These are phyloP conservation scores for Boletus insuetus DNA, from an alignment of 768 basidiomycete genomes.

Conservation along the genomic window DNA sequence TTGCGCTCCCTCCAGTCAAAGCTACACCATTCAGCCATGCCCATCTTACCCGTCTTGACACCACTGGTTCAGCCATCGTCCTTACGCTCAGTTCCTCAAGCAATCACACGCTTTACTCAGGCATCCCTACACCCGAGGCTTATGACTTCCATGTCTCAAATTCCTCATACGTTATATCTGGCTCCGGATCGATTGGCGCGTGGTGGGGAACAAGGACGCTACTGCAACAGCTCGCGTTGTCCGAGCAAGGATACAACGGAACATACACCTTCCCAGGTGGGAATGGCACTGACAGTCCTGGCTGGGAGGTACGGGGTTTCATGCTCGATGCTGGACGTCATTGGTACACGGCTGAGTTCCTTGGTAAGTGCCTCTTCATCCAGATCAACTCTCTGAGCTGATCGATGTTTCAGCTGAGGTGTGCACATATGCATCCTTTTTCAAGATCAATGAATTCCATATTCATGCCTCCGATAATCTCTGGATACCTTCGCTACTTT, in stretches of 20 bases:
- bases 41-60: background rate
- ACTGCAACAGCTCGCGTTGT: slow-evolving; percentile 38
- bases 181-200: slow-evolving; percentile 33
- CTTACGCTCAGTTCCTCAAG: slow-evolving; percentile 28
- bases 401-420: slow-evolving; percentile 34
- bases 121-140: slow-evolving; percentile 36
- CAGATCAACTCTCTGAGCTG: too few species aligned
- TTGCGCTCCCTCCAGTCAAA: slow-evolving; percentile 22
- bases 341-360: slow-evolving; percentile 40
- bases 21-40: slow-evolving; percentile 11
- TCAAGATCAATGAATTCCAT: slow-evolving; percentile 44
- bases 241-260: slow-evolving; percentile 2
- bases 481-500: slow-evolving; percentile 40
- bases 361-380: slow-evolving; percentile 24
- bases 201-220: slow-evolving; percentile 47
- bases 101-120: slow-evolving; percentile 37
- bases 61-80: slow-evolving; percentile 23
- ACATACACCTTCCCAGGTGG: slow-evolving; percentile 33
- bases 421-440: slow-evolving; percentile 44
- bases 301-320: slow-evolving; percentile 45
- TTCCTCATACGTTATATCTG: slow-evolving; percentile 32
- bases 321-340: slow-evolving; percentile 48
- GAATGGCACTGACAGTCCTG: slow-evolving; percentile 37
- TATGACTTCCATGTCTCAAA: slow-evolving; percentile 36
- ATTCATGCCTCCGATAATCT: slow-evolving; percentile 43